A percentile compares a stretch with the other conserved stretches of the same genome.
Conservation (phyloP, 805 yeast genomes). For the Cyberlindnera subsufficiens region DNA sequence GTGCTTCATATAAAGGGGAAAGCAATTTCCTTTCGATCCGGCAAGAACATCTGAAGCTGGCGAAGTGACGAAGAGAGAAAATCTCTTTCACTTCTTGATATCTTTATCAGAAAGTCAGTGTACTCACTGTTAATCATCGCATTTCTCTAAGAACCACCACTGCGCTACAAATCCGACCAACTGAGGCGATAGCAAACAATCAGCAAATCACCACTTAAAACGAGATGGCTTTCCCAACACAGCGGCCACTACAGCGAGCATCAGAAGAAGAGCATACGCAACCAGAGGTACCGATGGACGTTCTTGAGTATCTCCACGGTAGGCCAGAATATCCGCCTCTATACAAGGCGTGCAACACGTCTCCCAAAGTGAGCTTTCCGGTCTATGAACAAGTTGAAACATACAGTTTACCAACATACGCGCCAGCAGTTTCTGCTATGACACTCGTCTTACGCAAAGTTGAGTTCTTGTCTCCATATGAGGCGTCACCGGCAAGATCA, state of each 20-base stretch:
- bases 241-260: neutral
- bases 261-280: neutral
- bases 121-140: no score
- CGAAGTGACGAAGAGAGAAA: no score
- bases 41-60: neutral
- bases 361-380: slow-evolving; percentile 24
- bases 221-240: neutral
- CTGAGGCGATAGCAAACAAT: neutral
- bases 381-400: slow-evolving; percentile 27
- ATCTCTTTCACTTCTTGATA: no score
- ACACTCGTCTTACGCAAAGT: slow-evolving; percentile 57
- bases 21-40: no score
- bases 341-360: slow-evolving; percentile 8
- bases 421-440: slow-evolving; percentile 57
- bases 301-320: slow-evolving; percentile 15
- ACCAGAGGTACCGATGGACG: slow-evolving; percentile 5
- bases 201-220: neutral
- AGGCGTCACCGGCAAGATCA: slow-evolving; percentile 53
- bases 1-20: neutral
- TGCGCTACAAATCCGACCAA: no score
- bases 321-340: slow-evolving; percentile 11
- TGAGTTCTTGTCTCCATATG: slow-evolving; percentile 78
- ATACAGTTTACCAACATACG: slow-evolving; percentile 49
- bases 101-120: no score
- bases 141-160: no score